Base-by-base conservation (phyloP, 345 rosid species). In the Gossypioides kirkii region DNA sequence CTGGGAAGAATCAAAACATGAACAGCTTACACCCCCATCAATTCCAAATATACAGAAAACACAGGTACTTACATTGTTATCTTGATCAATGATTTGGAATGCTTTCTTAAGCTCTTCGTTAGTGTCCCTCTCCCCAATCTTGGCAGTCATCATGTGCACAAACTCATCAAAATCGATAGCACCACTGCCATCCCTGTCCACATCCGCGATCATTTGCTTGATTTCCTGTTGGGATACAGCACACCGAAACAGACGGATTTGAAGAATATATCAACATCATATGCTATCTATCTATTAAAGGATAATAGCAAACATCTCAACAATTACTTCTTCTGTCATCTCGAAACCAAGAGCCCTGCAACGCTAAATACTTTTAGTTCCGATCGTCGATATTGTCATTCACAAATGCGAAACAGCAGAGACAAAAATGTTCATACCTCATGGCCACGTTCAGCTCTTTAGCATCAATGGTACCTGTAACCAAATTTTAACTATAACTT, bases 121-220 rank as follows among this genome's bases (percentile, higher is more conserved):
- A 2, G 90, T 82, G 82, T 95, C 93, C 82, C 97, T 87, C 80
- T 95, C 99, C 58, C 99, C 98, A 71, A 92, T 90, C 83, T 95
- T 95, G 59, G 94, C 90, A 41, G 98, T 95, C 99, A 95, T 95
- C 99, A 92, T 95, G 73, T 89, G 81, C 11, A 62, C 90, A 81
- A 95, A 95, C 82, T 95, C 99, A 83, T 92, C 94, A 77, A 83
- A 95, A 82, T 95, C 99, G 72, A 96, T 96, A 13, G 96, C 86
- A 74, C 96, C 99, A 82, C 98, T 93, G 66, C 97, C 96, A 81
- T 96, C 97, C 80, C 91, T 96, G 74, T 93, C 99, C 49, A 96
- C 98, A 78, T 96, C 99, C 20, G 89, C 92, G 82, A 96, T 93
- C 97, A 96, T 96, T 91, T 96, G 88, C 13, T 76, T 76, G 83